Evolutionary conservation across 108 stramenopile species (phyloP), one percentile per base, ranked within the genome.

Genomic region (Fragilariopsis cylindrus): DNA sequence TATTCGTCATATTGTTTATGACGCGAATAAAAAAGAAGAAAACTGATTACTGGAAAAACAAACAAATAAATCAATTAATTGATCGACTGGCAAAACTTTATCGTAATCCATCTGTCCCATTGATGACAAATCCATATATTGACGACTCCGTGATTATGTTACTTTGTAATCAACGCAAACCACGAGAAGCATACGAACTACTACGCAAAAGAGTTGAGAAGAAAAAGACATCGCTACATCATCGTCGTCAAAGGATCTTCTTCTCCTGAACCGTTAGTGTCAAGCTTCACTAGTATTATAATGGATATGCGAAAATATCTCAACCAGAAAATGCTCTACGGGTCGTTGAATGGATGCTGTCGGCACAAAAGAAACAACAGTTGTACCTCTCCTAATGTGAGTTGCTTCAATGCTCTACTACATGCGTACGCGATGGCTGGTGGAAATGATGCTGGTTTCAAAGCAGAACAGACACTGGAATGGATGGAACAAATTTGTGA

Each of bases 311-410:
- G 60, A 80, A 71, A 41, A 47, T 47, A 19, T 43, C 18, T 41
- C 21, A 71, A 40, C 74, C 73, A 0, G 79, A 80, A 7, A 74
- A 63, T 6, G 54, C 74, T 48, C 8, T 57, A 53, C 57, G 69
- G 49, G 58, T 80, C 12, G 42, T 80, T 41, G 66, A 80, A 44
- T 80, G 79, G 79, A 80, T 80, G 79, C 47, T 80, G 63, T 44
- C 68, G 1, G 7, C 30, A 42, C 50, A 64, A 49, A 69, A 1
- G 58, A 60, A 60, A 21, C 1, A 6, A 43, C 41, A 47, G 60
- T 57, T n/a, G 16, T 71, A 12, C 79, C 73, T 2, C 46, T 57
- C 81, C 81, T 16, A 76, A 82, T 56, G 13, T 13, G n/a, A 41
- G 48, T 21, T 82, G 75, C 63, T 82, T 76, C 69, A 82, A 82